Conservation (phyloP, 2,329 filamentous ascomycete genomes). For the Alternaria triticina region DNA sequence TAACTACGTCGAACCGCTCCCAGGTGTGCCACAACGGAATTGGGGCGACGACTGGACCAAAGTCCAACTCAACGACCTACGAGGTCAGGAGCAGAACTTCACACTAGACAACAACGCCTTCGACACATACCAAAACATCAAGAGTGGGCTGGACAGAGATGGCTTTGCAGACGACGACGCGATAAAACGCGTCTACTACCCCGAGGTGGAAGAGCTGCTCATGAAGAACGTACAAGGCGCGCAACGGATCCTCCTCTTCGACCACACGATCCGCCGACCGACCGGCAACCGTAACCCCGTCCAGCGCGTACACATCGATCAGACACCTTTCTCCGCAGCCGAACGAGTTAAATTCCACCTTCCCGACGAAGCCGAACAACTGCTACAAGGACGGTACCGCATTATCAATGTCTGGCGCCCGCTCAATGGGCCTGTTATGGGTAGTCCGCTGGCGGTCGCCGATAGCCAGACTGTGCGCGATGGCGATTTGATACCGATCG, state of each 20-base stretch:
- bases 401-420: slow-evolving; percentile 88
- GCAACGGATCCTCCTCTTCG: slow-evolving; percentile 75
- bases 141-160: slow-evolving; percentile 60
- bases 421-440: slow-evolving; percentile 64
- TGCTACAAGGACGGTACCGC: slow-evolving; percentile 73
- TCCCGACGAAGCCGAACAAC: slow-evolving; percentile 67
- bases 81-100: slow-evolving; percentile 71
- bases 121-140: slow-evolving; percentile 65
- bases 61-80: slow-evolving; percentile 73
- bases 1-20: slow-evolving; percentile 67
- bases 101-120: slow-evolving; percentile 78
- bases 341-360: slow-evolving; percentile 73
- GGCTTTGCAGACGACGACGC: slow-evolving; percentile 72
- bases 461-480: slow-evolving; percentile 62
- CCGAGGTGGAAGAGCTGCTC: slow-evolving; percentile 78
- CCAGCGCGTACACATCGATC: slow-evolving; percentile 79
- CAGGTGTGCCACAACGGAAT: slow-evolving; percentile 71
- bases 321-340: slow-evolving; percentile 70
- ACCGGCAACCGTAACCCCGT: slow-evolving; percentile 72
- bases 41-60: slow-evolving; percentile 57
- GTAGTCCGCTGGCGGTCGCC: slow-evolving; percentile 64
- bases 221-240: slow-evolving; percentile 70
- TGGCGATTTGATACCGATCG: slow-evolving; percentile 71
- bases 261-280: slow-evolving; percentile 84
- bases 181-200: slow-evolving; percentile 79